A percentile compares a stretch with the other conserved stretches of the same genome.
Evolutionary conservation across 331 rosid genomes (phyloP).

Genomic region (Rosa hybrid): DNA sequence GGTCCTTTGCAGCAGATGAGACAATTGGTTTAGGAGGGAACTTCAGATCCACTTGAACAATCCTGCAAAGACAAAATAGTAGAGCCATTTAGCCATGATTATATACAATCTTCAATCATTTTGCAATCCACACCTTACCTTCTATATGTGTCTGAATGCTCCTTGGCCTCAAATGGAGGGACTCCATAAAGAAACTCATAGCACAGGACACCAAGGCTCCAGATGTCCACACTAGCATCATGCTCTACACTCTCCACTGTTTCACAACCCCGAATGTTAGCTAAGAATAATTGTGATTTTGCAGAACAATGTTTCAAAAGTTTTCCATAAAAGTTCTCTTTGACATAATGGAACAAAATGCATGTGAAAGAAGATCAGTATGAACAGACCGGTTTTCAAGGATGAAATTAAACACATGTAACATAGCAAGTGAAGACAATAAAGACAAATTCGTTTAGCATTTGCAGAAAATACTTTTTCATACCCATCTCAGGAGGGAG

Average conservation of each 20-base stretch:
- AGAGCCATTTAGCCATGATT: slow-evolving; percentile 4
- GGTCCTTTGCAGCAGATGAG: slow-evolving; percentile 93
- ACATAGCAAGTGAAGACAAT: background rate
- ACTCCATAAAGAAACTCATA: slow-evolving; percentile 96
- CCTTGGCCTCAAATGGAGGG: slow-evolving; percentile 98
- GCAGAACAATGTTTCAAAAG: background rate
- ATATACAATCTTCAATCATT: background rate
- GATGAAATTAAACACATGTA: background rate
- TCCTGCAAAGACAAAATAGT: slow-evolving; percentile 45
- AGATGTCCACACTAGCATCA: slow-evolving; percentile 96
- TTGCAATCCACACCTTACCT: slow-evolving; percentile 48
- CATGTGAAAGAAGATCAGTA: slow-evolving; percentile 3
- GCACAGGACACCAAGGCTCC: slow-evolving; percentile 98
- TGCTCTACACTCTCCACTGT: slow-evolving; percentile 98
- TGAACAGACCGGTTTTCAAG: background rate
- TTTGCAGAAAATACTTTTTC: background rate
- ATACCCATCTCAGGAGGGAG: slow-evolving; percentile 99
- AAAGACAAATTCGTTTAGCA: background rate
- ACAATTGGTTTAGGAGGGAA: slow-evolving; percentile 94
- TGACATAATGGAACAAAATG: background rate
- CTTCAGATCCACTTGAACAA: slow-evolving; percentile 91
- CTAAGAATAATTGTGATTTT: background rate
- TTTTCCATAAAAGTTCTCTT: background rate
- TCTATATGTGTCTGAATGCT: slow-evolving; percentile 95
- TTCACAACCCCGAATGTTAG: slow-evolving; percentile 14